phyloP scores from a whole-genome alignment of 176 grass and related monocot species.

The Zizania latifolia region DNA sequence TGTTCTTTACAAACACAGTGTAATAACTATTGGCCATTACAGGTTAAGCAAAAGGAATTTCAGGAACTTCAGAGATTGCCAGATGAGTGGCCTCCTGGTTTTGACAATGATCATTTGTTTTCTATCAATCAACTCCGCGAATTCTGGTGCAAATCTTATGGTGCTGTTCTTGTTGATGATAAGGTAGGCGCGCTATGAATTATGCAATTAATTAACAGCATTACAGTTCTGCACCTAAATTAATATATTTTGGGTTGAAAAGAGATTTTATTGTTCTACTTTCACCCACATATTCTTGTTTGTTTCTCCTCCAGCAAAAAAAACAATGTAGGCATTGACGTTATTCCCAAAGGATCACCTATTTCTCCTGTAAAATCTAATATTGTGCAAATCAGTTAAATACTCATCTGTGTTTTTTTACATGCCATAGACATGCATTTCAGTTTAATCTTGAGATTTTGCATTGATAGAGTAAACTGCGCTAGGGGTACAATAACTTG shows the following conservation, averaged over 20 bases:
- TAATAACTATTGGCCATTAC: conserved; percentile 26
- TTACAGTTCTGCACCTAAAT: neutral
- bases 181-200: conserved; percentile 36
- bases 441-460: neutral
- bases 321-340: too few relatives aligned
- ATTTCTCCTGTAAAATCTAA: neutral
- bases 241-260: neutral
- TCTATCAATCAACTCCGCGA: conserved; percentile 64
- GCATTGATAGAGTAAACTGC: neutral
- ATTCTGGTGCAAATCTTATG: conserved; percentile 65
- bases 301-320: neutral
- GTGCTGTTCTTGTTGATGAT: conserved; percentile 67
- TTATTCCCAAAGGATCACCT: neutral
- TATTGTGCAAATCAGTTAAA: neutral
- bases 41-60: conserved; percentile 46
- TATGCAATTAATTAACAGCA: neutral
- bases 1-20: conserved; percentile 6
- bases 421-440: neutral
- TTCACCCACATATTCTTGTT: neutral
- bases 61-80: conserved; percentile 55
- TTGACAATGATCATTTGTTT: conserved; percentile 74
- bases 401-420: neutral
- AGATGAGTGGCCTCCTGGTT: conserved; percentile 48
- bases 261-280: neutral
- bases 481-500: neutral